Percentiles rank a stretch among this genome's conserved stretches.
These are phyloP conservation scores for Cunninghamia lanceolata DNA, from an alignment of 75 land plant species.

Conservation along the genomic window DNA sequence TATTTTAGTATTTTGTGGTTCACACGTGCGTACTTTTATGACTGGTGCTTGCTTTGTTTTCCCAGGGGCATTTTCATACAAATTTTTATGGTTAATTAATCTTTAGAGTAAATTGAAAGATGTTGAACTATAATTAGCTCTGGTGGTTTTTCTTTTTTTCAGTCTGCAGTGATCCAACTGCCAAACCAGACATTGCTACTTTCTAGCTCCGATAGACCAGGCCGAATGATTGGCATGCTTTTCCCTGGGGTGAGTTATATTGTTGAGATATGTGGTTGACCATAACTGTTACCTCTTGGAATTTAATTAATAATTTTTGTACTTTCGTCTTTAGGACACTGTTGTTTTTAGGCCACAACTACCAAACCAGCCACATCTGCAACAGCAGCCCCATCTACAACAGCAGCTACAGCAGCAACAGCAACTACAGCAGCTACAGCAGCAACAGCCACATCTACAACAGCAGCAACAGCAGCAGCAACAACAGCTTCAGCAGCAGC, in stretches of 20 bases:
- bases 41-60: background rate
- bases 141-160: constrained; percentile 4
- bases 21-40: background rate
- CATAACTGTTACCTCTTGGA: background rate
- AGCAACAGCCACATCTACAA: constrained; percentile 29
- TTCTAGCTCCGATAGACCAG: constrained; percentile 80
- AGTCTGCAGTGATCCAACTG: constrained; percentile 94
- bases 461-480: constrained; percentile 38
- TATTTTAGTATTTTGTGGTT: background rate
- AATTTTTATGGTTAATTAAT: background rate
- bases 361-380: constrained; percentile 52
- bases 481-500: constrained; percentile 18
- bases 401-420: constrained; percentile 17
- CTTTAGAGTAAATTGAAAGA: background rate
- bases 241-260: constrained; percentile 76
- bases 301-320: background rate
- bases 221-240: constrained; percentile 90
- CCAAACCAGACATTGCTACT: constrained; percentile 84
- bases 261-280: background rate
- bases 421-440: constrained; percentile 20
- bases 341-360: constrained; percentile 94
- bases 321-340: constrained; percentile 63
- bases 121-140: background rate
- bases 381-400: constrained; percentile 24
- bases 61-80: background rate